Conservation (phyloP, 371 early-diverging fungal species). For the Mucor mucedo region DNA sequence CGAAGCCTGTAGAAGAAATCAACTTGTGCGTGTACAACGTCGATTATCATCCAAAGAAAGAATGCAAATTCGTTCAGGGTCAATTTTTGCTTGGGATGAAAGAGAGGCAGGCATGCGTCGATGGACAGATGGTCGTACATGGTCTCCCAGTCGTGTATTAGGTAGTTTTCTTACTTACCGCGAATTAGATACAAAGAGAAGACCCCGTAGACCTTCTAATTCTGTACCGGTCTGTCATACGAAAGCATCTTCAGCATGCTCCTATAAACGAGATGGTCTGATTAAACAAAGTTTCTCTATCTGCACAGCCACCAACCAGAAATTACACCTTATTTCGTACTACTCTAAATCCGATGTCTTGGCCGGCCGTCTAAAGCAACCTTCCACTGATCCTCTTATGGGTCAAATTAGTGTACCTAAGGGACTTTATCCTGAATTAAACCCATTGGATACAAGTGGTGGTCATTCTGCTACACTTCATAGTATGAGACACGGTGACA, state of each 20-base stretch:
- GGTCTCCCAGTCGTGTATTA: constrained; percentile 84
- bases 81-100: constrained; percentile 89
- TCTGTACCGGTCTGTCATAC: constrained; percentile 14
- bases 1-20: constrained; percentile 78
- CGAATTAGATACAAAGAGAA: constrained; percentile 67
- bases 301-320: constrained; percentile 78
- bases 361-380: constrained; percentile 56
- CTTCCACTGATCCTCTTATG: constrained; percentile 57
- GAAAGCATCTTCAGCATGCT: constrained; percentile 46
- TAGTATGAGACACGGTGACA: constrained; percentile 16
- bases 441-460: constrained; percentile 53
- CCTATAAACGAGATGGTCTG: constrained; percentile 62
- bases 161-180: constrained; percentile 80
- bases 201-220: constrained; percentile 38
- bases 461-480: constrained; percentile 50
- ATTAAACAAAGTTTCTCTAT: constrained; percentile 68
- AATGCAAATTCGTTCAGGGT: constrained; percentile 70
- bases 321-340: constrained; percentile 87
- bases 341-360: constrained; percentile 79
- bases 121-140: constrained; percentile 90
- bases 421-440: constrained; percentile 68
- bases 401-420: constrained; percentile 60
- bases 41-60: constrained; percentile 73
- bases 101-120: constrained; percentile 84
- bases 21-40: constrained; percentile 73